These are phyloP conservation scores for Musa schizocarpa DNA, from an alignment of 176 grass and related monocot genomes.

Conservation along the genomic window DNA sequence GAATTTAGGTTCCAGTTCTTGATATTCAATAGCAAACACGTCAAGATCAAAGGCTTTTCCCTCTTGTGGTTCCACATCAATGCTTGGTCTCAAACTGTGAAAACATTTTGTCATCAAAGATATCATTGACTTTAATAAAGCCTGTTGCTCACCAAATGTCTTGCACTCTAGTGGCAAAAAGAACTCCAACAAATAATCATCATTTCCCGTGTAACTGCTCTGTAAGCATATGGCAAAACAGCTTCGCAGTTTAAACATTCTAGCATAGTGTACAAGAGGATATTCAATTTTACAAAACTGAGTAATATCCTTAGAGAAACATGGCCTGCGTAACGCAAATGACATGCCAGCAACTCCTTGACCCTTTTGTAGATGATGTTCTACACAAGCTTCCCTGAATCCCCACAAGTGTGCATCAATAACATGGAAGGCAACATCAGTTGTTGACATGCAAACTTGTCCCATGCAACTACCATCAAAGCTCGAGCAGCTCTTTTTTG, in stretches of 20 bases:
- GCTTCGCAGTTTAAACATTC: constrained; percentile 60
- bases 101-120: constrained; percentile 44
- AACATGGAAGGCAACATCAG: constrained; percentile 80
- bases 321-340: constrained; percentile 48
- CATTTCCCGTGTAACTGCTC: constrained; percentile 68
- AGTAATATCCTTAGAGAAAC: constrained; percentile 63
- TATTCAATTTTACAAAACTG: constrained; percentile 69
- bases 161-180: constrained; percentile 68
- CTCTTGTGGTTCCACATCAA: constrained; percentile 25
- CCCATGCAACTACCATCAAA: constrained; percentile 79
- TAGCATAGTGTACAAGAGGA: constrained; percentile 88
- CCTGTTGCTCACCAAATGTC: constrained; percentile 42
- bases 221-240: constrained; percentile 83
- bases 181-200: constrained; percentile 93
- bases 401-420: constrained; percentile 78
- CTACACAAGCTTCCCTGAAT: constrained; percentile 91
- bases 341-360: constrained; percentile 82
- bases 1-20: constrained; percentile 29
- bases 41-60: constrained; percentile 39
- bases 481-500: constrained; percentile 79
- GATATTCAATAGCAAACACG: constrained; percentile 36
- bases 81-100: constrained; percentile 57
- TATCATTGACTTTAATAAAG: constrained; percentile 56
- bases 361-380: constrained; percentile 87
- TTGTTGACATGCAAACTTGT: constrained; percentile 91